These are phyloP conservation scores for Globisporangium cederbergense DNA, from an alignment of 352 stramenopile genomes.

Conservation along the genomic window DNA sequence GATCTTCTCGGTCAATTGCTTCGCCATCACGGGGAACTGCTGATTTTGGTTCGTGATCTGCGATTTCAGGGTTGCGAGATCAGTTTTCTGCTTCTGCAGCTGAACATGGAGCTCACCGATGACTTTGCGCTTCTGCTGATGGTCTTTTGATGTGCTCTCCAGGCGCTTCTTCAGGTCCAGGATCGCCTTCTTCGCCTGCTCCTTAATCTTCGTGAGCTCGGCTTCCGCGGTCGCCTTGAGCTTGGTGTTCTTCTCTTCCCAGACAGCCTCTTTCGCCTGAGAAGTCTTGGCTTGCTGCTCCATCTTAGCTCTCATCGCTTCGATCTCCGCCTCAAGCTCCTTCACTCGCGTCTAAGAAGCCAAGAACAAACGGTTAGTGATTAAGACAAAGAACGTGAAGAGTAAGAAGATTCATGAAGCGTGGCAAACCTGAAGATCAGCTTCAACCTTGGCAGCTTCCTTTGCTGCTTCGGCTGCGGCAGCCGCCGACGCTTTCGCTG, in stretches of 20 bases:
- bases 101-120: slow-evolving; percentile 38
- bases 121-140: slow-evolving; percentile 50
- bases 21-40: slow-evolving; percentile 52
- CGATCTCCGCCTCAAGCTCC: slow-evolving; percentile 32
- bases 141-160: slow-evolving; percentile 50
- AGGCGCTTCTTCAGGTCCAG: slow-evolving; percentile 79
- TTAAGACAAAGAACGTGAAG: not conserved
- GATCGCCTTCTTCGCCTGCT: slow-evolving; percentile 87
- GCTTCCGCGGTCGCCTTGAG: slow-evolving; percentile 71
- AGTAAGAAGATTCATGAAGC: not conserved
- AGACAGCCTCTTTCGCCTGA: slow-evolving; percentile 43
- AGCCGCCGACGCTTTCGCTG: slow-evolving; percentile 20
- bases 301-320: slow-evolving; percentile 35
- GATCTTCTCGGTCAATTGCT: slow-evolving; percentile 75
- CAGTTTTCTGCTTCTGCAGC: slow-evolving; percentile 53
- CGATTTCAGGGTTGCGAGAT: slow-evolving; percentile 46
- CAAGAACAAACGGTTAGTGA: not conserved
- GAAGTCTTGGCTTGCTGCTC: slow-evolving; percentile 50
- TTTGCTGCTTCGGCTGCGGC: slow-evolving; percentile 14
- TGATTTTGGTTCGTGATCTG: slow-evolving; percentile 52
- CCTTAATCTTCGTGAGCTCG: slow-evolving; percentile 82
- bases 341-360: slow-evolving; percentile 31
- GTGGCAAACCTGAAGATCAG: slow-evolving; percentile 31
- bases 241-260: slow-evolving; percentile 70
- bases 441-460: slow-evolving; percentile 29